Base-by-base conservation (phyloP, 306 rosid species). In the Gastrolobium bilobum region DNA sequence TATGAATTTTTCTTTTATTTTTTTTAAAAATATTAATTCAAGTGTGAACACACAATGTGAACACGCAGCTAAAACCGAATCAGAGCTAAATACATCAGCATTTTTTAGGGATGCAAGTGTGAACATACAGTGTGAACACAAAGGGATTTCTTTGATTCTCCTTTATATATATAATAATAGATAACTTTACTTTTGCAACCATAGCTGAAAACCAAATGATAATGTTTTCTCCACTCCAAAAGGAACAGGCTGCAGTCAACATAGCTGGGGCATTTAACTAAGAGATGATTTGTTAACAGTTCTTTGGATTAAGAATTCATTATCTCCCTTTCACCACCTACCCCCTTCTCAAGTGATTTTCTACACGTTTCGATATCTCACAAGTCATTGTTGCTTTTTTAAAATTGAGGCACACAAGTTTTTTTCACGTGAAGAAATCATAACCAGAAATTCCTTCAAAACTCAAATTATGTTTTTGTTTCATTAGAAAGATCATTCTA, bases 231-330 rank as follows among this genome's bases (percentile, higher is more conserved):
- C 84, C 86, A 81, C 80, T 73, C 72, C 62, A 80, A 75, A 54
- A 76, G 76, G 43, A 56, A 62, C 7, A 70, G 47, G 34, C 46
- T 14, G 31, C 62, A 43, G 56, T 76, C 89, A 68, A 60, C 34
- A 14, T 31, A 77, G 47, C 76, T 50, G 84, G 85, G 88, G 62
- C 87, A 82, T 58, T 78, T 7, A 79, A 42, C 54, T 39, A 52
- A 68, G 37, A 71, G 62, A 8, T 78, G 52, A 72, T 78, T 47
- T 61, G 68, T 33, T 38, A 37, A 38, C 2, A 34, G 35, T 42
- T 54, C 47, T 40, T 30, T 61, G 61, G 73, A 76, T 59, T 34
- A 47, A 42, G 52, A 79, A 47, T 60, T 73, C 68, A 68, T 43
- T 33, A 14, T 77, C 69, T 57, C 20, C 51, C 56, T 63, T 71